These are phyloP conservation scores for Penicillium sp. DNA, from an alignment of 2,329 filamentous ascomycete species.

Conservation along the genomic window DNA sequence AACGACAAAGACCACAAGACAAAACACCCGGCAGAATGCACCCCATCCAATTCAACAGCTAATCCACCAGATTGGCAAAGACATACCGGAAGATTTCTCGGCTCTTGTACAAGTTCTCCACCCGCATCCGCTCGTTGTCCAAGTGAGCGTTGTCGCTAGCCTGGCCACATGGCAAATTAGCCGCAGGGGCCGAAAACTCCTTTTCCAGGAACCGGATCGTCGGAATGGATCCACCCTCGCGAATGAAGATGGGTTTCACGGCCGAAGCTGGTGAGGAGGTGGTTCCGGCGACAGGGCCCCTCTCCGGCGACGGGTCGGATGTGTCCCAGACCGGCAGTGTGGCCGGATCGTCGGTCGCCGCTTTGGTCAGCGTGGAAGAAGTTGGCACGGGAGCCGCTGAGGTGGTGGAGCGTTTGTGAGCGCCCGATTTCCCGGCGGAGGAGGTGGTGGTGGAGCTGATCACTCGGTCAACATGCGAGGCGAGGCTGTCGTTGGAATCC, in stretches of 20 bases:
- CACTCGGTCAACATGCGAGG: constrained; percentile 40
- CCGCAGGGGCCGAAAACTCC: constrained; percentile 85
- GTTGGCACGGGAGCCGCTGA: constrained; percentile 32
- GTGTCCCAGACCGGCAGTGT: constrained; percentile 10
- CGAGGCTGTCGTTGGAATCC: constrained; percentile 40
- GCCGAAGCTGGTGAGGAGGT: constrained; percentile 1
- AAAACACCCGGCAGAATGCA: neutral
- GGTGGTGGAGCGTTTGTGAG: constrained; percentile 27
- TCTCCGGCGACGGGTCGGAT: constrained; percentile 1
- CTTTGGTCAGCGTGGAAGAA: constrained; percentile 41
- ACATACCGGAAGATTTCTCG: constrained; percentile 87
- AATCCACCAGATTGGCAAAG: constrained; percentile 63
- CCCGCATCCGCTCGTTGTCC: constrained; percentile 87
- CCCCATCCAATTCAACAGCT: constrained; percentile 8
- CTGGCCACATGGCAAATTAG: constrained; percentile 90
- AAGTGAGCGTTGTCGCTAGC: constrained; percentile 91
- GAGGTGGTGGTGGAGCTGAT: constrained; percentile 40
- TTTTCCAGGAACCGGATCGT: constrained; percentile 93
- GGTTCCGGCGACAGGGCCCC: neutral
- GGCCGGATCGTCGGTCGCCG: constrained; percentile 12
- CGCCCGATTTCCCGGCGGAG: constrained; percentile 27
- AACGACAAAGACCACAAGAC: neutral
- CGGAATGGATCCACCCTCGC: constrained; percentile 92
- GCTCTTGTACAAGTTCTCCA: constrained; percentile 86
- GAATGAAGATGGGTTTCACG: constrained; percentile 74